Conservation (phyloP, 129 eudicot genomes). For the Centella asiatica region DNA sequence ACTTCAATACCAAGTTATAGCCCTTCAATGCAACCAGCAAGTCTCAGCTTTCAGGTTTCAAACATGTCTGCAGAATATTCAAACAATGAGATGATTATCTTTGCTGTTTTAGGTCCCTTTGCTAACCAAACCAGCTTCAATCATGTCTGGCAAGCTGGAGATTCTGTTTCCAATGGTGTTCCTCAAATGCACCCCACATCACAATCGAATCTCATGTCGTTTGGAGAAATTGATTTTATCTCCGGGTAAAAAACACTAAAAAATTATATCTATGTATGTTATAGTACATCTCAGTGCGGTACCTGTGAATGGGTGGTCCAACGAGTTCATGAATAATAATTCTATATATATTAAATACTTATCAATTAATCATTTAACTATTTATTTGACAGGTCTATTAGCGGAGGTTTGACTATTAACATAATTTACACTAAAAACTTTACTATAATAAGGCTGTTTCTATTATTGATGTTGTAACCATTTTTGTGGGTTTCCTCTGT, state of each 20-base stretch:
- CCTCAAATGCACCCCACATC: constrained; percentile 53
- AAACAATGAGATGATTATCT: constrained; percentile 42
- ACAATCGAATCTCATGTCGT: constrained; percentile 38
- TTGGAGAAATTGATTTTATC: constrained; percentile 39
- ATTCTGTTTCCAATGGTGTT: constrained; percentile 31
- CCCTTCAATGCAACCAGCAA: constrained; percentile 45
- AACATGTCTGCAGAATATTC: constrained; percentile 43
- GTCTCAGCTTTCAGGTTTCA: constrained; percentile 49
- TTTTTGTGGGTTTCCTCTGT: background rate
- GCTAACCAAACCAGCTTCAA: constrained; percentile 33
- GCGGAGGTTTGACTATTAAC: no score
- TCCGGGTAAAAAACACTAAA: constrained; percentile 4
- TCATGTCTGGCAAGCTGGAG: constrained; percentile 59
- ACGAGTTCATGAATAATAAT: no score
- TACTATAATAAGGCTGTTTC: no score
- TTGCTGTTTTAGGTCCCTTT: constrained; percentile 51
- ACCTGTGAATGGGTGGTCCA: no score
- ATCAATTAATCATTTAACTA: no score
- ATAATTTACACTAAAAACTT: background rate
- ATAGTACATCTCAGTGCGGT: background rate
- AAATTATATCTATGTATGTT: background rate
- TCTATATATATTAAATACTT: no score
- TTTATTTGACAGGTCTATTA: no score
- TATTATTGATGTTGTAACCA: no score
- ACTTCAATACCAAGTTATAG: constrained; percentile 39